These are phyloP conservation scores for Tetrapisispora fleetii DNA, from an alignment of 805 yeast species.

Conservation along the genomic window DNA sequence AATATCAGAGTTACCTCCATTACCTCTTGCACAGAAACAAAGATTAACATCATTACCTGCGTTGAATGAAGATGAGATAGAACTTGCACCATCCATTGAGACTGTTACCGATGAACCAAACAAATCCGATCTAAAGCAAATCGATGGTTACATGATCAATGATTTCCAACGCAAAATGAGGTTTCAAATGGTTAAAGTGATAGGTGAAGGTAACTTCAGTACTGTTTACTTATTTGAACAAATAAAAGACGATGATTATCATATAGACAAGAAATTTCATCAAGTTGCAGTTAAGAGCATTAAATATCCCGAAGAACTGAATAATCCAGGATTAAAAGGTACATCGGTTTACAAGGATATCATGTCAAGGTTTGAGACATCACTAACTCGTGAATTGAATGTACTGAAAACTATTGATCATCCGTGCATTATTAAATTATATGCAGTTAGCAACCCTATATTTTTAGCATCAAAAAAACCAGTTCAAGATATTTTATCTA, in stretches of 20 bases:
- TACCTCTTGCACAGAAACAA: slow-evolving; percentile 12
- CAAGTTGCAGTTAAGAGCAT: slow-evolving; percentile 67
- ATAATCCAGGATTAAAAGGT: slow-evolving; percentile 17
- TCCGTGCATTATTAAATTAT: slow-evolving; percentile 57
- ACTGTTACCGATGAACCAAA: neutral
- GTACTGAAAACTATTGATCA: slow-evolving; percentile 49
- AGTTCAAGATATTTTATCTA: slow-evolving; percentile 22
- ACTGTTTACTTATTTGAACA: slow-evolving; percentile 44
- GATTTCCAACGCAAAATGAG: slow-evolving; percentile 9
- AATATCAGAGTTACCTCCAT: slow-evolving; percentile 19
- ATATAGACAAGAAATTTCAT: slow-evolving; percentile 4
- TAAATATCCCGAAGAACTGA: slow-evolving; percentile 28
- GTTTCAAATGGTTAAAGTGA: slow-evolving; percentile 33
- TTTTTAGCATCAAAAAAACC: slow-evolving; percentile 22
- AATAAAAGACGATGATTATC: slow-evolving; percentile 9
- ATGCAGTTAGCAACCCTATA: slow-evolving; percentile 35
- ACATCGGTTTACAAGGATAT: slow-evolving; percentile 33
- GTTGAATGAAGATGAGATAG: slow-evolving; percentile 10
- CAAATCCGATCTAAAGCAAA: slow-evolving; percentile 4
- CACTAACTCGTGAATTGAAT: slow-evolving; percentile 63
- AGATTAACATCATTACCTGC: slow-evolving; percentile 22
- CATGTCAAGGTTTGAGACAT: slow-evolving; percentile 46
- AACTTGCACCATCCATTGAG: neutral
- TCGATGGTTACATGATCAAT: slow-evolving; percentile 14
- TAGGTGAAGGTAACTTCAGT: slow-evolving; percentile 66